These are phyloP conservation scores for Botrytis porri DNA, from an alignment of 2,329 filamentous ascomycete genomes.

Conservation along the genomic window DNA sequence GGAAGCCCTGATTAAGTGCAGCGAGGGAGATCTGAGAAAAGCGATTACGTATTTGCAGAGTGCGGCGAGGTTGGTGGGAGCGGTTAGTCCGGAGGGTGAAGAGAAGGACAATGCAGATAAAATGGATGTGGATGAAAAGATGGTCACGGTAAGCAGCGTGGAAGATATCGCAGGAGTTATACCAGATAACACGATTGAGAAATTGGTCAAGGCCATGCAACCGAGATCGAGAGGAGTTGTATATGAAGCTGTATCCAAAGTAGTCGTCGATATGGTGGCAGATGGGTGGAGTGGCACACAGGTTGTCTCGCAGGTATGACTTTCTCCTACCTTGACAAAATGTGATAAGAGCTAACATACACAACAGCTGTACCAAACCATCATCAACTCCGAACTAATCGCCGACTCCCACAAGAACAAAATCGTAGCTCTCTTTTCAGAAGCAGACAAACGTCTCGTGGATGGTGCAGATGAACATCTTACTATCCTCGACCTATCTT, in stretches of 20 bases:
- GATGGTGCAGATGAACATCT: constrained; percentile 96
- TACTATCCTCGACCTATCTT: constrained; percentile 77
- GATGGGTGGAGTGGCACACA: constrained; percentile 97
- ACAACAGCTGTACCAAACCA: constrained; percentile 69
- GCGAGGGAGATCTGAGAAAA: constrained; percentile 91
- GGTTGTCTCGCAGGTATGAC: constrained; percentile 70
- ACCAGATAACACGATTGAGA: constrained; percentile 68
- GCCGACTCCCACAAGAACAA: constrained; percentile 84
- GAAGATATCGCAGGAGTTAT: constrained; percentile 97
- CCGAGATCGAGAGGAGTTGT: constrained; percentile 61
- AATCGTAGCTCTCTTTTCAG: constrained; percentile 85
- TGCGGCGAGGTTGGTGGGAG: constrained; percentile 82
- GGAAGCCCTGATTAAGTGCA: constrained; percentile 79
- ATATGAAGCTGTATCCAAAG: constrained; percentile 72
- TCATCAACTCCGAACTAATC: constrained; percentile 82
- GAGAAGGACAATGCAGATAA: constrained; percentile 44
- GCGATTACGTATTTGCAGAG: constrained; percentile 96
- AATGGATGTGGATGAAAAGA: constrained; percentile 51
- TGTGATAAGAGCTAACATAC: background rate
- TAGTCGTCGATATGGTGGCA: constrained; percentile 86
- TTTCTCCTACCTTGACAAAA: background rate
- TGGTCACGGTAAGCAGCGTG: constrained; percentile 73
- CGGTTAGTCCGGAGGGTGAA: constrained; percentile 47
- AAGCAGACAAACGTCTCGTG: constrained; percentile 88
- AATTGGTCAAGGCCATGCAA: constrained; percentile 71